phyloP scores from a whole-genome alignment of 2,329 filamentous ascomycete genomes.

The Trichoderma guizhouense region DNA sequence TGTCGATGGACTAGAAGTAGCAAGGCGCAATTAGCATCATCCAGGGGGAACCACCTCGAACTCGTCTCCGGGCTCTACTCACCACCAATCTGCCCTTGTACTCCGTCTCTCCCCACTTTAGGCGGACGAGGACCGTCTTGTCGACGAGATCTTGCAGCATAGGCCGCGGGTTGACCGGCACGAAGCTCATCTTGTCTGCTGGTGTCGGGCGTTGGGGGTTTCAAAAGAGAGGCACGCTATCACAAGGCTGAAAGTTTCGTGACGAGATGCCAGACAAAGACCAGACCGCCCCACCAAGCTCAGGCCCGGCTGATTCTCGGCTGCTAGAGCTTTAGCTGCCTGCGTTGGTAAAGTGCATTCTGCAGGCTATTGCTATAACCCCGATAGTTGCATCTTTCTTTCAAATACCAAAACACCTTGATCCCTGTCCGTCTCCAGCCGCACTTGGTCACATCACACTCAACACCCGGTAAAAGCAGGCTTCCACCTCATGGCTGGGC shows the following conservation, averaged over 20 bases:
- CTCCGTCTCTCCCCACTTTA: conserved; percentile 98
- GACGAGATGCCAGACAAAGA: conserved; percentile 8
- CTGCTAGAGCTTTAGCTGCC: neutral
- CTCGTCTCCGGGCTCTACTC: neutral
- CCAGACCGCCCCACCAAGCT: conserved; percentile 3
- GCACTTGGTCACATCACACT: neutral
- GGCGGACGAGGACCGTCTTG: conserved; percentile 82
- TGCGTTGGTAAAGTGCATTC: neutral
- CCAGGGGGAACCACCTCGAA: neutral
- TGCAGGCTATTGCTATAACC: neutral
- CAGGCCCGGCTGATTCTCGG: neutral
- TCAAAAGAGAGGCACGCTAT: conserved; percentile 6
- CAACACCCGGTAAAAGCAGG: conserved; percentile 4
- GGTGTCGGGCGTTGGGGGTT: neutral
- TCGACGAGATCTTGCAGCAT: conserved; percentile 93
- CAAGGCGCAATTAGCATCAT: neutral
- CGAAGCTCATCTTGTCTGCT: conserved; percentile 53
- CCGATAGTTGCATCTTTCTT: neutral
- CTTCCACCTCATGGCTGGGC: conserved; percentile 6
- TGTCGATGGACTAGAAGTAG: conserved; percentile 66
- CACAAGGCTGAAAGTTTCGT: conserved; percentile 20
- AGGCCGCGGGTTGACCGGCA: conserved; percentile 93
- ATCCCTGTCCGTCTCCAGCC: neutral
- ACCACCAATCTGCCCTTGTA: conserved; percentile 85
- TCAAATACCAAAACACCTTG: neutral